These are phyloP conservation scores for Biscogniauxia mediterranea DNA, from an alignment of 2,329 filamentous ascomycete genomes.

Conservation along the genomic window DNA sequence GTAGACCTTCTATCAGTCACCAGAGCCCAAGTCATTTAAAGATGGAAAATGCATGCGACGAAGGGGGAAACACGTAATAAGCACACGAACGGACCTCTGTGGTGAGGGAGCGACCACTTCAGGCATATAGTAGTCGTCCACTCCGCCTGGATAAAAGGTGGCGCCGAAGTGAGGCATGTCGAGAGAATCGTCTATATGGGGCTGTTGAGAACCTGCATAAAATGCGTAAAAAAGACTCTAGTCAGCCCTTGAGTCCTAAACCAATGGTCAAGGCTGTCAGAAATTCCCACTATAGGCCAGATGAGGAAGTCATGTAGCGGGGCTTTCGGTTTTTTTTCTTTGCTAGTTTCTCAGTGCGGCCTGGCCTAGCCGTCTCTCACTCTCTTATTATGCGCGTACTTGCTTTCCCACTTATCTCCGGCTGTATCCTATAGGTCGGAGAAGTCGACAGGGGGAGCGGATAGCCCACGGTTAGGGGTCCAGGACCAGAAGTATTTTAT, in stretches of 20 bases:
- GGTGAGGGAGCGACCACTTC: constrained; percentile 57
- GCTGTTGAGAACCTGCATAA: constrained; percentile 31
- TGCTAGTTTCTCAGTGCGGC: not conserved
- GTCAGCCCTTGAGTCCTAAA: constrained; percentile 24
- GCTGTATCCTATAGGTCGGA: not conserved
- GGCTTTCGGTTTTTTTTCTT: not conserved
- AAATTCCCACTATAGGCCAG: not conserved
- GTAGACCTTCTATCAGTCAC: constrained; percentile 24
- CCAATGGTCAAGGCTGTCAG: constrained; percentile 21
- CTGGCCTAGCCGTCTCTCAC: not conserved
- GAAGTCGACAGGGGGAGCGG: not conserved
- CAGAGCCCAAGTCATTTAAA: not conserved
- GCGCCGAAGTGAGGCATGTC: constrained; percentile 51
- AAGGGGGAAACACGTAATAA: not conserved
- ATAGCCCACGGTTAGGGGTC: not conserved
- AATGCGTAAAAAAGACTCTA: constrained; percentile 18
- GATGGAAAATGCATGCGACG: constrained; percentile 6
- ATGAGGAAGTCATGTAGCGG: not conserved
- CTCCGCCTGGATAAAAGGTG: constrained; percentile 57
- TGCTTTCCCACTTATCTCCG: not conserved
- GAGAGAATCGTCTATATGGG: constrained; percentile 35
- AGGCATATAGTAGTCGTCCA: constrained; percentile 61
- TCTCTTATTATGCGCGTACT: not conserved
- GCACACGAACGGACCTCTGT: constrained; percentile 48
- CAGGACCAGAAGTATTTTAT: not conserved